Evolutionary conservation across 2,329 filamentous ascomycete genomes (phyloP).

Genomic region (Colletotrichum shisoi): DNA sequence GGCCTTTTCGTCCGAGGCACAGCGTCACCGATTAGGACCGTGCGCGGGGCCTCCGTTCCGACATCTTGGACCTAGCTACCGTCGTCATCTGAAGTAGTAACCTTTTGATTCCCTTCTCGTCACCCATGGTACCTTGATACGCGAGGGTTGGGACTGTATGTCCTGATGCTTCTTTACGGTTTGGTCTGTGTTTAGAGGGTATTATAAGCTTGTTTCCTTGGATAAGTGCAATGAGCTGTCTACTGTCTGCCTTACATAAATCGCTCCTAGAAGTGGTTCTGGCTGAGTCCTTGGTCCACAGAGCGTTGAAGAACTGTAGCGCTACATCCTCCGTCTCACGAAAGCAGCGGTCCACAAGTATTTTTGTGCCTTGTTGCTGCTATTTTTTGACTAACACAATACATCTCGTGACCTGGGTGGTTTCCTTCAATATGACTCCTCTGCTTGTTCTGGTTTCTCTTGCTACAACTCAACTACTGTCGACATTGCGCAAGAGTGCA

Average conservation of each 20-base stretch:
- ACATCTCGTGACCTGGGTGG: background rate
- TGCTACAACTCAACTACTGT: background rate
- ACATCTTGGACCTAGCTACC: background rate
- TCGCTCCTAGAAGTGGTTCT: too few relatives aligned
- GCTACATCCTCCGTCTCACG: too few relatives aligned
- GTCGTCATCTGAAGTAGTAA: too few relatives aligned
- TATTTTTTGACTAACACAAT: background rate
- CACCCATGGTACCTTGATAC: background rate
- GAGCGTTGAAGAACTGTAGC: too few relatives aligned
- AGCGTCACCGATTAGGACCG: background rate
- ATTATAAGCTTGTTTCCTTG: background rate
- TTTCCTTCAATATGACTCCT: background rate
- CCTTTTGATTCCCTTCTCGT: too few relatives aligned
- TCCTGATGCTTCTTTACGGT: background rate
- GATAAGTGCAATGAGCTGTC: too few relatives aligned
- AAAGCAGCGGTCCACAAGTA: too few relatives aligned
- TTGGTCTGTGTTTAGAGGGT: too few relatives aligned
- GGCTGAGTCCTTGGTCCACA: too few relatives aligned
- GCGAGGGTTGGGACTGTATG: background rate
- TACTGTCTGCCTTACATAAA: too few relatives aligned
- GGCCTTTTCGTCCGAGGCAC: background rate
- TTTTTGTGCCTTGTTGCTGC: background rate
- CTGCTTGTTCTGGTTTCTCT: background rate
- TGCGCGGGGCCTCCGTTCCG: background rate
- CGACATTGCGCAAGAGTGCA: conserved; percentile 43